Evolutionary conservation across 495 filamentous ascomycete species (phyloP), one percentile per base, ranked within the genome.

Genomic region (Trichoderma asperelloides): DNA sequence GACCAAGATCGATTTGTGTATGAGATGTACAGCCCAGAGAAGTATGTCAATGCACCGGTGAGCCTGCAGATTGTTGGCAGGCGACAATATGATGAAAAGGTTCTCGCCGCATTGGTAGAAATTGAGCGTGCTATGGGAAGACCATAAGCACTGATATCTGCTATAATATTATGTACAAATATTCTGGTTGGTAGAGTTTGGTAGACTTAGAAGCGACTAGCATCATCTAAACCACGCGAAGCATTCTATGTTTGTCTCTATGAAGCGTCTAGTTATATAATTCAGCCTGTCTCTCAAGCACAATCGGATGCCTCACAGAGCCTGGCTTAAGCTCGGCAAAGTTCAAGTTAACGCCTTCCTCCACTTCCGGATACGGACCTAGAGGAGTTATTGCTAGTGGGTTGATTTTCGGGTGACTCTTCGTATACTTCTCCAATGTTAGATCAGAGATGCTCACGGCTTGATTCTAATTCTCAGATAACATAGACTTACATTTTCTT

Each of bases 341-440:
- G 18, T 51, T 23, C n/a, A 51, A 11, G 21, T 51, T 23, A 23
- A 51, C 63, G 68, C 70, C 68, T 57, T 70, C 71, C 68, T 85
- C 75, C 5, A 92, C 81, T 72, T 88, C 79, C 2, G 89, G 89
- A 64, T 82, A 74, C 7, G 89, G 89, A 0, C 89, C 89, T 27
- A 87, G 71, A 4, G 88, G 88, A 0, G 87, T 88, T 69, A 91
- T 87, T 1, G 80, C 77, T 62, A 70, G 72, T 2, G 78, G 79
- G 66, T 82, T 82, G 69, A 82, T 82, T 70, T 85, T 80, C 3
- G 75, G 72, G 66, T 85, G 82, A 40, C 74, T 78, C 71, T 81
- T 83, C 28, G 81, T 84, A 68, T 85, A 85, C 70, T 84, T 82
- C 63, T 25, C 21, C 18, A 21, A 51, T 2, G n/a, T 51, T 23